These are phyloP conservation scores for Vicia villosa DNA, from an alignment of 306 rosid genomes.

Conservation along the genomic window DNA sequence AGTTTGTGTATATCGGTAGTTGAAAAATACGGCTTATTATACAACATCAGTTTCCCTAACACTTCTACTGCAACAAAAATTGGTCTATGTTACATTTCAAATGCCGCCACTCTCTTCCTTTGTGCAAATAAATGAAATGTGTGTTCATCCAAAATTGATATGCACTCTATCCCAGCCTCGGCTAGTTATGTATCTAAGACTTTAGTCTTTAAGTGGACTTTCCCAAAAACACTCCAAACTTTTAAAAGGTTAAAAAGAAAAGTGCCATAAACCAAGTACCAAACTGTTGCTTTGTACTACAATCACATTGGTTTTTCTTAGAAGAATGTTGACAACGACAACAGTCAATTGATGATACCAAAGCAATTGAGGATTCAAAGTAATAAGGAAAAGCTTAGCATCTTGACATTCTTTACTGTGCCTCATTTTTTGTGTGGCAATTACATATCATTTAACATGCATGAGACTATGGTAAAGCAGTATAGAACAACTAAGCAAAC, in stretches of 20 bases:
- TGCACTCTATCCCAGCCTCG: too few relatives aligned
- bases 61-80: not conserved
- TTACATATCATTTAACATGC: slow-evolving; percentile 10
- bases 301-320: not conserved
- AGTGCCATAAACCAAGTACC: not conserved
- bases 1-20: too few relatives aligned
- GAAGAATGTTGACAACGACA: slow-evolving; percentile 26
- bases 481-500: slow-evolving; percentile 4
- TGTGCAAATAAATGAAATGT: not conserved
- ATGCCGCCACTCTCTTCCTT: not conserved
- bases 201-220: not conserved
- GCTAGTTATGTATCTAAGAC: not conserved
- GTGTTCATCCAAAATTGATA: slow-evolving; percentile 11
- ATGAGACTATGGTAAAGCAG: not conserved
- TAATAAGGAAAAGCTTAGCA: slow-evolving; percentile 5
- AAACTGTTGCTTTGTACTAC: slow-evolving; percentile 5
- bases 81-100: not conserved
- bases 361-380: not conserved
- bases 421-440: not conserved
- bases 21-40: too few relatives aligned
- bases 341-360: slow-evolving; percentile 7
- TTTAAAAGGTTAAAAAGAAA: slow-evolving; percentile 1
- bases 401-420: not conserved
- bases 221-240: slow-evolving; percentile 1
- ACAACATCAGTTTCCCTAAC: not conserved